Base-by-base conservation (phyloP, 73 alveolate genomes). In the Paramecium biaurelia region DNA sequence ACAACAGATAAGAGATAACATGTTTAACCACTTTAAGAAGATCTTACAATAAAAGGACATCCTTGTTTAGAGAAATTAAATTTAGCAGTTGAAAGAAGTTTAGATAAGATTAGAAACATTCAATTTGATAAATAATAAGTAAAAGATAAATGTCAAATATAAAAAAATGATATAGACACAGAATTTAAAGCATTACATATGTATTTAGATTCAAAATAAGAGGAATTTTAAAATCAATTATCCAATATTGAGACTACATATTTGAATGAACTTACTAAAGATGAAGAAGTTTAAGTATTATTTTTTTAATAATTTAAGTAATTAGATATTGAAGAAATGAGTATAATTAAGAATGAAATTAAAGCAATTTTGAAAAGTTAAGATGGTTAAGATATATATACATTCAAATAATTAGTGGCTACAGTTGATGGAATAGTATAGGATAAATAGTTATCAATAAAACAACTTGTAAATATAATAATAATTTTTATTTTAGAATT, bases 51-150 rank as follows among this genome's bases (percentile, higher is more conserved):
- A 11, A 79, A 45, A 79, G 90, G 90, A 23, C 90, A 79, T 47
- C 90, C 90, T 41, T 79, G 45, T 45, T 30, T 79, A 30, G 90
- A 79, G 24, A 79, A 79, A 45, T 42, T 79, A 24, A 79, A 79
- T 79, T 20, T 79, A 18, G 70, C 76, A 42, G 42, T 79, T 43
- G 90, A 79, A 34, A 79, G 90, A n/a, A 79, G 76, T 24, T 79
- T 79, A 24, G 90, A 79, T 45, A 79, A 23, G 23, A 79, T 79
- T 0, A 79, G 90, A 21, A 79, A 32, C 32, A 42, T 79, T 30
- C 30, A 79, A 21, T 79, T 79, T 12, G 90, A 79, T 79, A 79
- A 79, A 79, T 30, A 23, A 6, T 12, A 38, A 38, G 42, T 79
- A 1, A 79, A 47, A 7, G 90, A 79, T 14, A 79, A 79, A 24